Evolutionary conservation across 768 basidiomycete species (phyloP).

Genomic region (Lactarius tabidus): DNA sequence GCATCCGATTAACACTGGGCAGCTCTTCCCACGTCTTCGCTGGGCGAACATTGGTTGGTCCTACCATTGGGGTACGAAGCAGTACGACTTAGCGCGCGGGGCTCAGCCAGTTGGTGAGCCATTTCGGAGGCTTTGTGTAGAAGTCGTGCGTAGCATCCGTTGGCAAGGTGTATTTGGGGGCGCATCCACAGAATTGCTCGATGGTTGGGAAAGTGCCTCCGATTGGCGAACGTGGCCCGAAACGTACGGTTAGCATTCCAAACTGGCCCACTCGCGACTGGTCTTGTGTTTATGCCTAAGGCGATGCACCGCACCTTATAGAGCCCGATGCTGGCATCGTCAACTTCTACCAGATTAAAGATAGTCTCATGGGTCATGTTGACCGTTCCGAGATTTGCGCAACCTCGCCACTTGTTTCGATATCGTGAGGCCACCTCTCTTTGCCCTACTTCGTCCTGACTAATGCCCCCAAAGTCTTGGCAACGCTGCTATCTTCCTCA

Average conservation of each 20-base stretch:
- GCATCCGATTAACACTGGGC: constrained; percentile 44
- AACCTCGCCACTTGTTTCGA: constrained; percentile 86
- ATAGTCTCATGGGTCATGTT: constrained; percentile 96
- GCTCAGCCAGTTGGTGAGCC: constrained; percentile 57
- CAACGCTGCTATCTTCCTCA: constrained; percentile 83
- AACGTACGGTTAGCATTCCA: constrained; percentile 59
- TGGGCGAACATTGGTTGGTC: constrained; percentile 97
- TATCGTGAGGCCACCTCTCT: constrained; percentile 62
- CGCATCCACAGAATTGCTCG: constrained; percentile 25
- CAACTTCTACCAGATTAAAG: constrained; percentile 91
- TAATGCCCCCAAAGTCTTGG: constrained; percentile 57
- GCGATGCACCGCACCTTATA: constrained; percentile 31
- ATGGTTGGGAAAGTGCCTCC: constrained; percentile 50
- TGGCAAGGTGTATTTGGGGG: constrained; percentile 65
- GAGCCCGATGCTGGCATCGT: constrained; percentile 96
- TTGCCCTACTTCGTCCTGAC: not conserved
- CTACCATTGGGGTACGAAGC: constrained; percentile 96
- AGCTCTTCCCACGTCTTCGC: constrained; percentile 71
- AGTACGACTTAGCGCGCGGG: constrained; percentile 81
- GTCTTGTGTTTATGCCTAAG: constrained; percentile 2
- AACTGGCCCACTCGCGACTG: not conserved
- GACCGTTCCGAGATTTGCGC: constrained; percentile 94
- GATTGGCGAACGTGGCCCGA: constrained; percentile 75
- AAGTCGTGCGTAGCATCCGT: constrained; percentile 56
- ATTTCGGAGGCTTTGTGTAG: constrained; percentile 55